phyloP scores from a whole-genome alignment of 371 early-diverging fungal genomes.

The Astathelohania contejeani region DNA sequence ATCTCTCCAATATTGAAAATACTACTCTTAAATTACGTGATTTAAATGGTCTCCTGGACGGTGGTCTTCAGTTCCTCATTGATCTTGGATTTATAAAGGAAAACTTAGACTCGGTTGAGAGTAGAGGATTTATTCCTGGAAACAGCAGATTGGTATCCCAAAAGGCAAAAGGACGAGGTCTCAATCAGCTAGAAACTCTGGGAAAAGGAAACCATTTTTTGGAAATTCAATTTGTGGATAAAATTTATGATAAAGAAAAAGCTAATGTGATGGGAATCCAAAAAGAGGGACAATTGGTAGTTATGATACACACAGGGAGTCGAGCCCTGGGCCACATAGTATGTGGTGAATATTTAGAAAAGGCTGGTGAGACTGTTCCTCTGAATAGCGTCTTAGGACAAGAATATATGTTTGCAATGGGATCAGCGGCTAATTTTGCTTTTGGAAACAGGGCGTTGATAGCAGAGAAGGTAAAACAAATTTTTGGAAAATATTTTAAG shows the following conservation, averaged over 20 bases:
- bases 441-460: constrained; percentile 50
- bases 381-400: constrained; percentile 1
- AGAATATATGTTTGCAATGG: constrained; percentile 36
- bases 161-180: constrained; percentile 36
- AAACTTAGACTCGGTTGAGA: constrained; percentile 36
- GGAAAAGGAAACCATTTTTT: constrained; percentile 53
- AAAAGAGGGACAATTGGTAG: constrained; percentile 31
- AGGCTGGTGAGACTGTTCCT: neutral
- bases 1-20: constrained; percentile 8
- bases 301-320: constrained; percentile 50
- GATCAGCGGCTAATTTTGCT: constrained; percentile 50
- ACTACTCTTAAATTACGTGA: neutral
- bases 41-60: constrained; percentile 1
- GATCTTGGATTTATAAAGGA: constrained; percentile 15
- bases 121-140: constrained; percentile 29
- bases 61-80: neutral
- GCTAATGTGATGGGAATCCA: constrained; percentile 22
- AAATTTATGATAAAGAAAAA: constrained; percentile 38
- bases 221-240: constrained; percentile 47
- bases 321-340: constrained; percentile 48
- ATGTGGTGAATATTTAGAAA: constrained; percentile 24
- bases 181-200: constrained; percentile 43
- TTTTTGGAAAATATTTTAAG: constrained; percentile 25
- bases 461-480: constrained; percentile 23
- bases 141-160: constrained; percentile 29